Evolutionary conservation across 805 yeast genomes (phyloP).

Genomic region (Yarrowia phangngaensis): DNA sequence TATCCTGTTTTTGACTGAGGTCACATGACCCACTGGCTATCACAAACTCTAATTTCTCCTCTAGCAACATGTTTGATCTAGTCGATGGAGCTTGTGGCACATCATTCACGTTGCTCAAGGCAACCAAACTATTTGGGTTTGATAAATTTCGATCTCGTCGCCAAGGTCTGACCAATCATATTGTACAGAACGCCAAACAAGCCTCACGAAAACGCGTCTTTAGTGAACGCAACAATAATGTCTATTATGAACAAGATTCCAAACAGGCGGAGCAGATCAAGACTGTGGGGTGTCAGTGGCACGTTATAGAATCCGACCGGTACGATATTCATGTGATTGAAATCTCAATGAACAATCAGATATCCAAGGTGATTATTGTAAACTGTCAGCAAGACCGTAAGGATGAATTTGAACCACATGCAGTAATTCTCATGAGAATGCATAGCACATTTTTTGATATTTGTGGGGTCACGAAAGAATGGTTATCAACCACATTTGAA

Average conservation of each 20-base stretch:
- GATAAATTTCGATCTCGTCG: not conserved
- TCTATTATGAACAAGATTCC: conserved; percentile 15
- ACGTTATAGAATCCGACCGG: not conserved
- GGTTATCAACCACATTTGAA: conserved; percentile 5
- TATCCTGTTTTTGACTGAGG: no score
- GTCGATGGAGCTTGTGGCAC: conserved; percentile 28
- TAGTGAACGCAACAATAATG: conserved; percentile 18
- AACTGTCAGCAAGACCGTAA: conserved; percentile 7
- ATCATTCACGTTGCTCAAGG: conserved; percentile 27
- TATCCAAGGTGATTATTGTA: conserved; percentile 13
- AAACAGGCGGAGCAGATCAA: conserved; percentile 5
- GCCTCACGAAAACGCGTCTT: conserved; percentile 25
- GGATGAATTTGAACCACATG: conserved; percentile 13
- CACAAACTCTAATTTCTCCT: no score
- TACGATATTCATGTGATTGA: conserved; percentile 5
- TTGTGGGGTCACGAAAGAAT: not conserved
- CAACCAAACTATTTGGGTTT: conserved; percentile 23
- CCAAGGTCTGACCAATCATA: conserved; percentile 1
- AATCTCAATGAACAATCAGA: not conserved
- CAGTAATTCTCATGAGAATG: conserved; percentile 20
- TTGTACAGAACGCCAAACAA: conserved; percentile 14
- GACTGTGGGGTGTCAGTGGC: conserved; percentile 16
- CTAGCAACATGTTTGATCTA: conserved; percentile 27
- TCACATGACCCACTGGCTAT: no score
- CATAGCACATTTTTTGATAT: conserved; percentile 14